A percentile compares a stretch with the other conserved stretches of the same genome.
Evolutionary conservation across 148 eudicot species (phyloP).

Genomic region (Chenopodium formosanum): DNA sequence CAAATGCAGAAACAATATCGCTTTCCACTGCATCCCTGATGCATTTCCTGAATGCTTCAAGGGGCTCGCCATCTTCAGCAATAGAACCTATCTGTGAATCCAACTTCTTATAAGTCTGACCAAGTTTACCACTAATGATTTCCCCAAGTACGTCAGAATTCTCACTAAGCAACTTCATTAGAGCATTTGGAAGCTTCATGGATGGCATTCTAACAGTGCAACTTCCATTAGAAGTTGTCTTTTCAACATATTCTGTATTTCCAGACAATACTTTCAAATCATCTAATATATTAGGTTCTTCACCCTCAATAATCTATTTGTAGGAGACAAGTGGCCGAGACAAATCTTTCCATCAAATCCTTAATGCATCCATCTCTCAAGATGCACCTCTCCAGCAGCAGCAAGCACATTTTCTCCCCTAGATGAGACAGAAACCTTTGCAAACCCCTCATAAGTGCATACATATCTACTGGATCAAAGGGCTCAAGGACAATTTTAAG

Average conservation of each 20-base stretch:
- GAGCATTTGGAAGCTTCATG: conserved; percentile 72
- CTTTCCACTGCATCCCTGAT: conserved; percentile 69
- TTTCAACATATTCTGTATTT: conserved; percentile 56
- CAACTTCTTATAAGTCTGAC: conserved; percentile 53
- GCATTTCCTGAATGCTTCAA: conserved; percentile 65
- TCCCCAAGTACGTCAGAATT: conserved; percentile 66
- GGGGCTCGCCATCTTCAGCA: conserved; percentile 59
- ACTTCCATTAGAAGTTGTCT: conserved; percentile 81
- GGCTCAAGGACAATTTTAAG: conserved; percentile 94
- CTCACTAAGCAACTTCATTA: conserved; percentile 79
- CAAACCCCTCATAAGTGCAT: conserved; percentile 79
- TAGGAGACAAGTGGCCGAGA: conserved; percentile 89
- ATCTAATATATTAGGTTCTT: conserved; percentile 53
- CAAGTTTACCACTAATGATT: conserved; percentile 67
- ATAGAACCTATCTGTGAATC: conserved; percentile 45
- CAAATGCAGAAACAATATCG: conserved; percentile 43
- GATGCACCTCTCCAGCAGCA: conserved; percentile 93
- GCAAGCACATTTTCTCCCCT: conserved; percentile 96
- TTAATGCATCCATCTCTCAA: conserved; percentile 74
- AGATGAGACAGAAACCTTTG: conserved; percentile 82
- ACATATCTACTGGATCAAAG: conserved; percentile 86
- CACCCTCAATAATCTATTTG: conserved; percentile 83
- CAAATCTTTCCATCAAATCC: conserved; percentile 83
- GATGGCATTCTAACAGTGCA: conserved; percentile 75
- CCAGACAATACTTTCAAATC: conserved; percentile 50